A percentile compares a stretch with the other conserved stretches of the same genome.
Evolutionary conservation across 352 stramenopile genomes (phyloP).

Genomic region (Phytopythium kandeliae): DNA sequence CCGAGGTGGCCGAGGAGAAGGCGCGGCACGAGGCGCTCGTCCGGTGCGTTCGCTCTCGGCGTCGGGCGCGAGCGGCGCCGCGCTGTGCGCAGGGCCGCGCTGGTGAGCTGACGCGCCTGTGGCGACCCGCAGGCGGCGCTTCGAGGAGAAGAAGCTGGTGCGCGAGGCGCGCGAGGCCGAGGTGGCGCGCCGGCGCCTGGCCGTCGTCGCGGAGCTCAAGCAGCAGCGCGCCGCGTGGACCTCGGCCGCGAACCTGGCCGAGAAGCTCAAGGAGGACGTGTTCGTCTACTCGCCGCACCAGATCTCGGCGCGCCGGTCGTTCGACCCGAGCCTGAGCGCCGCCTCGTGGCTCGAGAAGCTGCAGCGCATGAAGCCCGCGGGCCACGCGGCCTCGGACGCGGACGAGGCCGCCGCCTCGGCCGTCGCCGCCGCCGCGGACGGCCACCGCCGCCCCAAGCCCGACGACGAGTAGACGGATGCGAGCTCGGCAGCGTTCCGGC

Average conservation of each 20-base stretch:
- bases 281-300: conserved; percentile 83
- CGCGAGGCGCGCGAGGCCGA: conserved; percentile 53
- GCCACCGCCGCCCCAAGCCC: neutral
- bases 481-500: too few species aligned
- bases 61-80: too few species aligned
- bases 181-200: conserved; percentile 60
- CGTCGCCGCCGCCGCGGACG: conserved; percentile 18
- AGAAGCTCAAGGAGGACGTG: conserved; percentile 82
- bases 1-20: conserved; percentile 79
- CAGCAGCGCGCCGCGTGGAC: conserved; percentile 70
- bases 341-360: conserved; percentile 86
- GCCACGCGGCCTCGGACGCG: conserved; percentile 27
- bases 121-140: conserved; percentile 38
- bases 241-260: conserved; percentile 56
- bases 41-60: conserved; percentile 30
- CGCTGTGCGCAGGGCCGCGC: too few species aligned
- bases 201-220: conserved; percentile 52
- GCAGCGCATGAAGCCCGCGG: conserved; percentile 81
- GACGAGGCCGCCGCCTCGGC: conserved; percentile 20
- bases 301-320: conserved; percentile 54
- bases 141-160: conserved; percentile 76
- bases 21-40: conserved; percentile 72
- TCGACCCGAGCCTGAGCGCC: conserved; percentile 66
- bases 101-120: too few species aligned
- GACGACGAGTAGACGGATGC: conserved; percentile 5